Evolutionary conservation across 1,139 yeast species (phyloP).

Genomic region (Suhomyces maxii): DNA sequence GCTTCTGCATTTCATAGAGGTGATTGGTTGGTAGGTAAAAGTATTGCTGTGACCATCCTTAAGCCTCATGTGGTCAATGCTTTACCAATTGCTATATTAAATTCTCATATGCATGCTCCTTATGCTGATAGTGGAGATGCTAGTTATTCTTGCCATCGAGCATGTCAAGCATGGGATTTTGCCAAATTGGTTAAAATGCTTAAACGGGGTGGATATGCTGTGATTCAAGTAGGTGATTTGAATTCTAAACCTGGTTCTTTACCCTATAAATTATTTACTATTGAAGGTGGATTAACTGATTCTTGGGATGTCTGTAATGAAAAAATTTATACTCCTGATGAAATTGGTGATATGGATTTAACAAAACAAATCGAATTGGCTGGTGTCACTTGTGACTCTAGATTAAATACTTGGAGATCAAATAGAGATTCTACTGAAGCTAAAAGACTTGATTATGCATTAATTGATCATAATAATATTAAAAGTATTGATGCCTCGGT

Average conservation of each 20-base stretch:
- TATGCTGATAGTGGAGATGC: conserved; percentile 82
- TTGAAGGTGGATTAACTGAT: conserved; percentile 70
- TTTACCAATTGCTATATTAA: conserved; percentile 71
- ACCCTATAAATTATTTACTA: conserved; percentile 72
- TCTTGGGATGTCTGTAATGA: conserved; percentile 75
- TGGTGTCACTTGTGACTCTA: conserved; percentile 89
- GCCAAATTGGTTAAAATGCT: conserved; percentile 64
- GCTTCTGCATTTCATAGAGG: conserved; percentile 94
- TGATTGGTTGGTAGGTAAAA: conserved; percentile 96
- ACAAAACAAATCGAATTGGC: conserved; percentile 67
- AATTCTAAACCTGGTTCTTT: conserved; percentile 86
- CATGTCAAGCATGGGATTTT: conserved; percentile 97
- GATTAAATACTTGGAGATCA: conserved; percentile 83
- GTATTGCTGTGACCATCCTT: conserved; percentile 74
- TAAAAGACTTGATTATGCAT: conserved; percentile 85
- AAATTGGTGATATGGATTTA: conserved; percentile 56
- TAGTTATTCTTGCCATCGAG: conserved; percentile 84
- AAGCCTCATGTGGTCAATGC: conserved; percentile 47
- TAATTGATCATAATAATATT: conserved; percentile 60
- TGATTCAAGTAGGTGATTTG: conserved; percentile 88
- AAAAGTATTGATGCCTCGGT: conserved; percentile 63
- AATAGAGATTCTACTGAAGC: conserved; percentile 67
- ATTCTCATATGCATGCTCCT: conserved; percentile 98
- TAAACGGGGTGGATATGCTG: conserved; percentile 75
- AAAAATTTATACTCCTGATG: conserved; percentile 26